Evolutionary conservation across 768 basidiomycete species (phyloP), one percentile per base, ranked within the genome.

Genomic region (Dacryopinax spathularia): DNA sequence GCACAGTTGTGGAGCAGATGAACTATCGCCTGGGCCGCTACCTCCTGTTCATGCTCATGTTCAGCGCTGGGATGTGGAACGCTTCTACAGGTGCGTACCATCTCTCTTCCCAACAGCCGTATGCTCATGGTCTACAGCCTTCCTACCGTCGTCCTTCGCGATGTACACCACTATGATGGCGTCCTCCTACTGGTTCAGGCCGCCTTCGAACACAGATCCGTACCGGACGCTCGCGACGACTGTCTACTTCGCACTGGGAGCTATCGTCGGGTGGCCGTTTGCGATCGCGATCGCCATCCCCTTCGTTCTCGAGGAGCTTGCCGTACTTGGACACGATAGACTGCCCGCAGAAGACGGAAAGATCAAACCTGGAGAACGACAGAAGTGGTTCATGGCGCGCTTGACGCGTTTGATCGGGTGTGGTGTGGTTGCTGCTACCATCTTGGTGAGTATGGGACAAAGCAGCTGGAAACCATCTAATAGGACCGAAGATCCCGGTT

Each of bases 251-350:
- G 91, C 89, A 1, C 72, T 84, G 5, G 94, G 91, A 4, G 90
- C 85, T 1, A 82, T 98, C 60, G 82, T 97, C 34, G 96, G 95
- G 4, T 99, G 96, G 96, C 96, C 96, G 5, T 99, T 99, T 72
- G 80, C 89, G n/a, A 79, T 92, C 18, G 85, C 89, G 0, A 79
- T 97, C 6, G 84, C 90, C 0, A 75, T 96, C 15, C 96, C 96
- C 1, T 94, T 95, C 68, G 83, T 94, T 13, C 73, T 90, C 48
- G 96, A 98, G 72, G 91, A 98, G 72, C 76, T 97, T 22, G 88
- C 92, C 70, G 72, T 94, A 25, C 82, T 78, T 62, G 85, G 88
- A 36, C 81, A 79, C 7, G 93, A 96, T 69, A 65, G 67, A 31
- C 59, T 67, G 56, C 29, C 39, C 9, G 43, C 12, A 66, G 59